These are phyloP conservation scores for Camillea tinctor DNA, from an alignment of 2,329 filamentous ascomycete genomes.

Conservation along the genomic window DNA sequence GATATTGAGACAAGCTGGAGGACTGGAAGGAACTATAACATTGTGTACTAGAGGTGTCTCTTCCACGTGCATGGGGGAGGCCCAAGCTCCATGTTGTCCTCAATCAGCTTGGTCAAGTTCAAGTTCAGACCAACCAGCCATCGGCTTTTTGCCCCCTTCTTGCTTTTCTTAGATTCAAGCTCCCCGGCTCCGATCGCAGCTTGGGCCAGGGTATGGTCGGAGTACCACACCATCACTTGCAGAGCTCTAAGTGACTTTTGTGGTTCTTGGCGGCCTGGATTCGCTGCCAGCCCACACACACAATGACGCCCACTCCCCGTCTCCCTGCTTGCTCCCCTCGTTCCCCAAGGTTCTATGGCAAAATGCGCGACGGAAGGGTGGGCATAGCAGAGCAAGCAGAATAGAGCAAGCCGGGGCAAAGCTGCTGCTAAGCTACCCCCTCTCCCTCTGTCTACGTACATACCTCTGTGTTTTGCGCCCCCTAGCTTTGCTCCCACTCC, in stretches of 20 bases:
- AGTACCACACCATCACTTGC: slow-evolving; percentile 24
- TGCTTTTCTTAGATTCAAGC: slow-evolving; percentile 17
- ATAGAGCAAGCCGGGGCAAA: not conserved
- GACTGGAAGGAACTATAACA: not conserved
- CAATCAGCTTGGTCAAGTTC: slow-evolving; percentile 1
- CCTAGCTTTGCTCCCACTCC: slow-evolving; percentile 6
- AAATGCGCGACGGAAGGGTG: not conserved
- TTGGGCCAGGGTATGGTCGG: slow-evolving; percentile 21
- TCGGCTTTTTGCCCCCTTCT: slow-evolving; percentile 7
- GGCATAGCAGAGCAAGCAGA: not conserved
- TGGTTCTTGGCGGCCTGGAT: slow-evolving; percentile 9
- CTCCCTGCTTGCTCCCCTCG: slow-evolving; percentile 21
- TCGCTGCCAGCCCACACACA: slow-evolving; percentile 17
- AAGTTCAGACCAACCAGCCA: slow-evolving; percentile 14
- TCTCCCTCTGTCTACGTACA: not conserved
- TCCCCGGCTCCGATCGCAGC: slow-evolving; percentile 23
- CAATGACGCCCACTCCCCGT: slow-evolving; percentile 19
- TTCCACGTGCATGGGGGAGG: slow-evolving; percentile 2
- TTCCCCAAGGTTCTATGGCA: slow-evolving; percentile 2
- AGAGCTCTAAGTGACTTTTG: slow-evolving; percentile 22
- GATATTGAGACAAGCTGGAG: not conserved
- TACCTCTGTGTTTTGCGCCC: not conserved
- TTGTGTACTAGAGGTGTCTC: not conserved
- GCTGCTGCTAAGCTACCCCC: slow-evolving; percentile 6
- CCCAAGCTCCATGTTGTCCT: slow-evolving; percentile 5